Evolutionary conservation across 306 rosid genomes (phyloP), one percentile per base, ranked within the genome.

Genomic region (Acacia acuminata): DNA sequence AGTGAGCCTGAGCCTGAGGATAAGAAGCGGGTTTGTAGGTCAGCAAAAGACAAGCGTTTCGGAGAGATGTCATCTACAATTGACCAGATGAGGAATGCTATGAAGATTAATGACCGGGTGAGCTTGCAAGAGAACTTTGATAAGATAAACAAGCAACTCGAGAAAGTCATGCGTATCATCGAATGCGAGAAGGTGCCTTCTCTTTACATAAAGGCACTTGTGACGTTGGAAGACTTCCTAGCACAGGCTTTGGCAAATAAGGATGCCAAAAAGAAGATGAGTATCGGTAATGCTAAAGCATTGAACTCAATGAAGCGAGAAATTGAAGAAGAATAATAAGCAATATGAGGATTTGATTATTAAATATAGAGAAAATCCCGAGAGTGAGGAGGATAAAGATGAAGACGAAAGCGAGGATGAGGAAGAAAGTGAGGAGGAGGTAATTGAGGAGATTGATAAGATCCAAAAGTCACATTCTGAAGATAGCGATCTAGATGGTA

Each of bases 251-350:
- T 94, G 91, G 94, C 97, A 1, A 96, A 96, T 61, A 96, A 96
- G 90, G 99, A 96, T 61, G 98, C 94, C 3, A 94, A 92, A 83
- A 96, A 96, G 90, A 96, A 94, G 90, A 96, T 96, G 97, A 96
- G 99, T 76, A 92, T 94, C 65, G 94, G 99, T 86, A 96, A 96
- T 83, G 97, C 99, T n/a, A 96, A 96, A 83, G 99, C 99, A 12
- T 83, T 96, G 87, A 96, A 96, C 85, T 89, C 99, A 0, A 96
- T 96, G 99, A 96, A 94, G 84, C 99, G n/a, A 96, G 89, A 96
- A 96, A 58, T 78, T 96, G 79, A 96, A 96, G 93, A 96, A 94
- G 90, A 96, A 96, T 70, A 96, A 96, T 76, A 96, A 92, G 85
- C 97, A 81, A 38, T 96, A 96, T 43, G 99, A 96, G 89, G 97